Base-by-base conservation (phyloP, 2,329 filamentous ascomycete genomes). In the Trichophyton schoenleinii region DNA sequence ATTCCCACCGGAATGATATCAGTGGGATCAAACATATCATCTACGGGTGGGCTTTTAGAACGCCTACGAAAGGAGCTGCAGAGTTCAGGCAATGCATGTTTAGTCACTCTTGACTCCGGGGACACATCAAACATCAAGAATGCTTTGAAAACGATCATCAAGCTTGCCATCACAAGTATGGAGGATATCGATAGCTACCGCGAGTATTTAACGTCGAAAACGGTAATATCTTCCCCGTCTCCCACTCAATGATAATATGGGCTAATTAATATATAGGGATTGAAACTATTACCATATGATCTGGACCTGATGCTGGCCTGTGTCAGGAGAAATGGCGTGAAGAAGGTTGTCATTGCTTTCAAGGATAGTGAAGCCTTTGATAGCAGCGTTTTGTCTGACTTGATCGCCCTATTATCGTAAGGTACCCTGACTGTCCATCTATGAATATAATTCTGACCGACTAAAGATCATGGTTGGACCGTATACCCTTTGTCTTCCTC, bases 401-500 rank as follows among this genome's bases (percentile, higher is more conserved):
- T 80, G 20, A 68, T 79, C 31, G 75, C 73, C 25, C 65, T 78
- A 22, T 67, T 79, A 48, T 74, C 77, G 81, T 83, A 72, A 71
- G 28, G 44, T 48, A 25, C 8, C 13, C 46, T n/a, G 6, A 8
- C 5, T 20, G 6, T 22, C 8, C 15, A 28, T 20, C 18, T 62
- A 18, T 25, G 31, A 55, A 4, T 9, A 48, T 18, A 41, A 36
- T 18, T 59, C 72, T 73, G 66, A 73, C 59, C 55, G 22, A 57
- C 48, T 55, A 63, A 81, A 58, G 80, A 64, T 81, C 79, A 18
- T 86, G 83, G 83, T 73, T 78, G 53, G 80, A 84, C 67, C 80
- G 83, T 31, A 81, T 86, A 59, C 82, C 82, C 0, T 81, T 86
- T 62, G 77, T 82, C 1, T 71, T 84, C 2, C 70, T 86, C 2